A percentile compares a stretch with the other conserved stretches of the same genome.
phyloP scores from a whole-genome alignment of 2,329 filamentous ascomycete genomes.

The Zarea fungicola region DNA sequence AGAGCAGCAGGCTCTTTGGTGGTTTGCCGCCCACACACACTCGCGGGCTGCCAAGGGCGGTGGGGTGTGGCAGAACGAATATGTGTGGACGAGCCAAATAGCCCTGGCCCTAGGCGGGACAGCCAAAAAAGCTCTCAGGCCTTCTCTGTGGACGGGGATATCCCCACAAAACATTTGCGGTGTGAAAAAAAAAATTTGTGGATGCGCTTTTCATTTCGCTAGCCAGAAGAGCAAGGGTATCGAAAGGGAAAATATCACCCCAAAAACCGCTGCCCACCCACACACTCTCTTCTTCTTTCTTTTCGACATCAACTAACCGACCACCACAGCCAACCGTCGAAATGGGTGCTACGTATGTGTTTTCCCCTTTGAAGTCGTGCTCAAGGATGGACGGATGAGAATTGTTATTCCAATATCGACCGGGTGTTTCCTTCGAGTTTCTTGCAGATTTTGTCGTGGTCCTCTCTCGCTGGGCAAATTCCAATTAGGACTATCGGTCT shows the following conservation, averaged over 20 bases:
- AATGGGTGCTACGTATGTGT: constrained; percentile 51
- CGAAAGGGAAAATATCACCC: constrained; percentile 4
- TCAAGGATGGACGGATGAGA: constrained; percentile 21
- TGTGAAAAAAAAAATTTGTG: constrained; percentile 17
- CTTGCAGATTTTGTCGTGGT: constrained; percentile 61
- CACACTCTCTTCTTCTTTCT: constrained; percentile 9
- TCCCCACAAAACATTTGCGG: constrained; percentile 8
- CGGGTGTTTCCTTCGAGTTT: constrained; percentile 43
- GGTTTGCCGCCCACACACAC: constrained; percentile 17
- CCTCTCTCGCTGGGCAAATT: constrained; percentile 65
- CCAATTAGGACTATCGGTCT: background rate
- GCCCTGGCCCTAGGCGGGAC: constrained; percentile 28
- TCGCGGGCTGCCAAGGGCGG: constrained; percentile 23
- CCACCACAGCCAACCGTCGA: constrained; percentile 34
- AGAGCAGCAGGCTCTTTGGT: constrained; percentile 14
- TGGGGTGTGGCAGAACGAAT: constrained; percentile 33
- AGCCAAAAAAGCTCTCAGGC: constrained; percentile 6
- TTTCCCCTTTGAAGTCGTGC: constrained; percentile 33
- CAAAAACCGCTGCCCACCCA: background rate
- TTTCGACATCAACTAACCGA: constrained; percentile 35
- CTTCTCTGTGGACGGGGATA: background rate
- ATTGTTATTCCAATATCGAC: constrained; percentile 17
- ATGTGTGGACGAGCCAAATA: constrained; percentile 16
- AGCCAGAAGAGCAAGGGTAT: background rate
- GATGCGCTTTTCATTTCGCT: constrained; percentile 2